Evolutionary conservation across 2,329 filamentous ascomycete genomes (phyloP), one percentile per base, ranked within the genome.

Genomic region (Fusarium succisae): DNA sequence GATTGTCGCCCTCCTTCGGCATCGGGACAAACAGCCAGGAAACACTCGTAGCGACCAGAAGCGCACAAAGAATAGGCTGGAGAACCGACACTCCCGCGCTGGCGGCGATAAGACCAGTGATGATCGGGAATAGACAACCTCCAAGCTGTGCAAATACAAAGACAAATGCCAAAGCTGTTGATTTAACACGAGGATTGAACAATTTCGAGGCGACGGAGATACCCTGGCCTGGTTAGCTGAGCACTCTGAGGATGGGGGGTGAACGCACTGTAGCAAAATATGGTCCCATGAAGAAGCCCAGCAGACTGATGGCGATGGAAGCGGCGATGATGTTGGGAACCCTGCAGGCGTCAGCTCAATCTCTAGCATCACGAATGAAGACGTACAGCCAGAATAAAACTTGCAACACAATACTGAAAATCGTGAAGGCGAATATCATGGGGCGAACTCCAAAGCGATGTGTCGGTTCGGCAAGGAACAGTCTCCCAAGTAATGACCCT

Each of bases 371-470:
- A 28, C 7, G 8, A 3, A 8, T 9, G 1, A 17, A 35, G 6
- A 80, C 82, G 73, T 60, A 88, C 79, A 90, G 81, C 90, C 90
- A 91, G 57, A 91, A 91, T 0, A 91, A 80, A 13, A 91, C 76
- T 71, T 91, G 89, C 3, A 91, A 77, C 0, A 78, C 87, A 1
- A 91, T 81, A 60, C 87, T 86, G 1, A 90, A 66, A 5, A 86
- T 76, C 35, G 84, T 84, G 57, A 90, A 92, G 0, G 87, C 47
- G 4, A 90, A 81, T 1, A 91, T 79, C 88, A 91, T 91, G 8
- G 83, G 82, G 24, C 87, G 83, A 71, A 91, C 88, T 0, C 91
- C 91, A 24, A 87, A 86, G 2, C 89, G 83, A 77, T 90, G 86
- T 0, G 87, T 91, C 0, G 89, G 88, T 70, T 92, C 90, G 0